Evolutionary conservation across 192 early-diverging fungal genomes (phyloP), one percentile per base, ranked within the genome.

Genomic region (Dissophora globulifera): DNA sequence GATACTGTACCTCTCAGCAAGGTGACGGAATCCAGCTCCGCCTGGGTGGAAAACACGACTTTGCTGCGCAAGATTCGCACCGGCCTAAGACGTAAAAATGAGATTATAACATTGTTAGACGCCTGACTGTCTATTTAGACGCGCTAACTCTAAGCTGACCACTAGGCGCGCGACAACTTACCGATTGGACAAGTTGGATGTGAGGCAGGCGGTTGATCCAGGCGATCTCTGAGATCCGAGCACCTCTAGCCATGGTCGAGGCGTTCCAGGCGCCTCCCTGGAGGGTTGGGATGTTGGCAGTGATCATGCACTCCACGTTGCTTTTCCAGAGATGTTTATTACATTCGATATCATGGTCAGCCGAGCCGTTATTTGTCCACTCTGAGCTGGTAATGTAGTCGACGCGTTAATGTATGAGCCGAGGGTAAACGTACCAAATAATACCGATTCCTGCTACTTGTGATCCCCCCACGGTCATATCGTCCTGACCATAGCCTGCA

Each of bases 11-110:
- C 67, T 71, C 33, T 80, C 63, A 8, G 87, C 84, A 50, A 86
- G 75, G 51, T 86, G 81, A 31, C 84, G 78, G 71, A 90, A 90
- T 41, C 82, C 82, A 22, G 76, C 83, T 40, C 88, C 88, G 47
- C 87, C 88, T 53, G 82, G 82, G 53, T 89, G 86, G 56, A 89
- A 90, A 1, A 90, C 88, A 26, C 80, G 72, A 40, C 80, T 84
- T 70, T 90, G 88, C 45, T 90, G 88, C 26, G 81, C 81, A 16
- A 90, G 67, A 56, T 89, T 90, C 9, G 87, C 88, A 49, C 88
- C 88, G n/a, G 84, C 88, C 85, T 87, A 57, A 10, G 1, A 9
- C 17, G n/a, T 10, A 40, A 16, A 22, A 43, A 27, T 32, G 7
- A 16, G 15, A 27, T 27, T 43, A 6, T 11, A 43, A 23, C 55